Conservation (phyloP, 371 early-diverging fungal genomes). For the Syncephalastrum contaminatum region DNA sequence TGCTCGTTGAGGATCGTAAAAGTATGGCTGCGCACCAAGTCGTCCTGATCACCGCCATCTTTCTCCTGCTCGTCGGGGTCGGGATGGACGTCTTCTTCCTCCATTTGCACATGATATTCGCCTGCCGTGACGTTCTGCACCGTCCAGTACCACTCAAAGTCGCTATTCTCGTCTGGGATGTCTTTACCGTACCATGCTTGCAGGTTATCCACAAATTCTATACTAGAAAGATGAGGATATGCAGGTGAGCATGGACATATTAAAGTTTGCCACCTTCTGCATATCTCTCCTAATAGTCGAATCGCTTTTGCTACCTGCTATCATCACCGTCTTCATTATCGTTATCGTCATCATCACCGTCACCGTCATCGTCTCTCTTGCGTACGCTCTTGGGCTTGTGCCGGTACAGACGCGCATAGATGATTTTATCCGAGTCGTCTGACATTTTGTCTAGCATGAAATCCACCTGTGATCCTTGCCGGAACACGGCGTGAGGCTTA, state of each 20-base stretch:
- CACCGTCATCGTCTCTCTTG: slow-evolving; percentile 1
- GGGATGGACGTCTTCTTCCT: slow-evolving; percentile 1
- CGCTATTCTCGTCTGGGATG: slow-evolving; percentile 14
- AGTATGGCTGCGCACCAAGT: slow-evolving; percentile 9
- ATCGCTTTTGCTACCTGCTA: neutral
- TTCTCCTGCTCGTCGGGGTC: slow-evolving; percentile 1
- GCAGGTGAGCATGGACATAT: neutral
- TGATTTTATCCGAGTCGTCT: slow-evolving; percentile 13
- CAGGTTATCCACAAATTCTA: slow-evolving; percentile 6
- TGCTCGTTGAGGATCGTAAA: slow-evolving; percentile 9
- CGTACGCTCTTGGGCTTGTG: slow-evolving; percentile 7
- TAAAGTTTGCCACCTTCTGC: slow-evolving; percentile 1
- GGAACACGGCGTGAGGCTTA: slow-evolving; percentile 1
- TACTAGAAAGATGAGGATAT: neutral
- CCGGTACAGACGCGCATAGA: slow-evolving; percentile 16
- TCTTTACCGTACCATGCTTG: slow-evolving; percentile 11
- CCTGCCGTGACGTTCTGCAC: slow-evolving; percentile 11
- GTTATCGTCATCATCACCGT: slow-evolving; percentile 3
- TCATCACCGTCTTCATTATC: slow-evolving; percentile 6
- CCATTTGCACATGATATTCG: slow-evolving; percentile 19
- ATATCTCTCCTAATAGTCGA: neutral
- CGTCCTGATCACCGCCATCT: slow-evolving; percentile 5
- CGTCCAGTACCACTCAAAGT: slow-evolving; percentile 15
- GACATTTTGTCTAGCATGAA: slow-evolving; percentile 18
- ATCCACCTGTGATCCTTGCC: slow-evolving; percentile 6